A percentile compares a stretch with the other conserved stretches of the same genome.
Conservation (phyloP, 2,329 filamentous ascomycete genomes). For the Pyrenophora tritici-repentis region DNA sequence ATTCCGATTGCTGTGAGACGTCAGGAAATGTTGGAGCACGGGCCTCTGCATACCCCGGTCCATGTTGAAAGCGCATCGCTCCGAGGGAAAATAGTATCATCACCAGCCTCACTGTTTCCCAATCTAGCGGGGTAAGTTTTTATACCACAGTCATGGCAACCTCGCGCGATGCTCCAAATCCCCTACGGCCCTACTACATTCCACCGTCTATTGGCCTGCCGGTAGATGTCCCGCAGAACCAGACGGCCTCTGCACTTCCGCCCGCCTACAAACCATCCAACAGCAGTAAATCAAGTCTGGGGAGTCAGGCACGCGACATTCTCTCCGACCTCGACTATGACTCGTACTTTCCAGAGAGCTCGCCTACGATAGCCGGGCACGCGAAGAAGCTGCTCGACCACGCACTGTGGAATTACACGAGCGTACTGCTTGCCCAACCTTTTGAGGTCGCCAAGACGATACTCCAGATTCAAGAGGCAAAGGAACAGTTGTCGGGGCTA, state of each 20-base stretch:
- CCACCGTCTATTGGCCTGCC: slow-evolving; percentile 69
- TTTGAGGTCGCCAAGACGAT: slow-evolving; percentile 97
- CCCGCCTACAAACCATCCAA: slow-evolving; percentile 41
- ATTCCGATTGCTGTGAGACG: slow-evolving; percentile 24
- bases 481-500: slow-evolving; percentile 38
- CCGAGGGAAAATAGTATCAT: background rate
- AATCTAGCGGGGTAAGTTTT: slow-evolving; percentile 6
- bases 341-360: slow-evolving; percentile 78
- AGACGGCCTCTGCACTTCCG: slow-evolving; percentile 33
- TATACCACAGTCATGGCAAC: slow-evolving; percentile 43
- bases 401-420: slow-evolving; percentile 89
- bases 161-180: slow-evolving; percentile 60
- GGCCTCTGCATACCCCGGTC: slow-evolving; percentile 7
- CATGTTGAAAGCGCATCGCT: slow-evolving; percentile 13
- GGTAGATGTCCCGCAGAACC: slow-evolving; percentile 49
- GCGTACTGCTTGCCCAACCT: slow-evolving; percentile 86
- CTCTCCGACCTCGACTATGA: slow-evolving; percentile 91
- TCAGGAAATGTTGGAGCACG: slow-evolving; percentile 17
- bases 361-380: slow-evolving; percentile 71
- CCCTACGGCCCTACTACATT: slow-evolving; percentile 72
- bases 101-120: slow-evolving; percentile 1
- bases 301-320: slow-evolving; percentile 76
- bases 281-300: slow-evolving; percentile 58
- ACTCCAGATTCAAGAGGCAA: slow-evolving; percentile 72
- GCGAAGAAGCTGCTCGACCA: slow-evolving; percentile 80